Base-by-base conservation (phyloP, 2,329 filamentous ascomycete species). In the Zasmidium citrigriseum region DNA sequence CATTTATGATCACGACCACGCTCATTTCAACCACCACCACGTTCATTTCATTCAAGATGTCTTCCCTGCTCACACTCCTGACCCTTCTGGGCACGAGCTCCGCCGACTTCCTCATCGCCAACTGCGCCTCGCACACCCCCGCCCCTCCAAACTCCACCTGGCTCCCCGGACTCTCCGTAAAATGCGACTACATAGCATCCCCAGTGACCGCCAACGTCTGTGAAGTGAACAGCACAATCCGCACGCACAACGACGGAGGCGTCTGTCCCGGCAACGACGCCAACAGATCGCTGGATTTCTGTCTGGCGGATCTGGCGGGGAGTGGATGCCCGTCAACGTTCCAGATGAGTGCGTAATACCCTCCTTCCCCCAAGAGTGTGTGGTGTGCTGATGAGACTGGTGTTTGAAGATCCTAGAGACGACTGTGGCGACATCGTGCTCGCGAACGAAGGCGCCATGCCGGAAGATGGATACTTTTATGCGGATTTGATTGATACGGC, bases 61-160 rank as follows among this genome's bases (percentile, higher is more conserved):
- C 27, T 25, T 10, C 25, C 4, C 48, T 18, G n/a, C 4, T 55
- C 20, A 9, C 29, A 11, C 29, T 57, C 54, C 38, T 57, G 14
- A 29, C 27, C 27, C 48, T 34, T 51, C 48, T 4, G 34, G 16
- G 5, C 46, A 7, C 24, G 41, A 18, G 2, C n/a, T 16, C 52
- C 12, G 54, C 54, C 41, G 58, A 61, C 41, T 61, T 61, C 54
- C 52, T 41, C 29, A 61, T 61, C 27, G 58, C 54, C 50, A 61
- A 57, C 52, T 61, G 58, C 52, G 58, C 58, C 22, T 41, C 21
- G 20, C 41, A 7, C 46, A 24, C 34, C 23, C 21, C 45, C 41
- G 21, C 12, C 50, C 38, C 23, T 16, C 3, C 21, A 41, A 46
- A 55, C 21, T 21, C 38, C 9, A 61, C 55, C 24, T 50, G 54